These are phyloP conservation scores for Juglanconis sp. DNA, from an alignment of 2,329 filamentous ascomycete species.

Conservation along the genomic window DNA sequence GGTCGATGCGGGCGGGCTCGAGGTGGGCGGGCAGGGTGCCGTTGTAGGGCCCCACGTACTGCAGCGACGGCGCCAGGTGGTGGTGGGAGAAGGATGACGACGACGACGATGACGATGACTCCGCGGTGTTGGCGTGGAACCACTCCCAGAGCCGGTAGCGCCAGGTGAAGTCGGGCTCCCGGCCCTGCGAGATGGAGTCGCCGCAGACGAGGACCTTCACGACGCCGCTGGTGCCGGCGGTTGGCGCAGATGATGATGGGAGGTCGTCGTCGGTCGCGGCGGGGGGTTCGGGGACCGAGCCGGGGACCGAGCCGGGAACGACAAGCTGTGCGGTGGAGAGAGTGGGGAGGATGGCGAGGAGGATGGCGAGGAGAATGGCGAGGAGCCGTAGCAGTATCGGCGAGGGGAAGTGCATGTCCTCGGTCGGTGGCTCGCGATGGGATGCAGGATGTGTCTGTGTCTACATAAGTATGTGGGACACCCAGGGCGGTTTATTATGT, in stretches of 20 bases:
- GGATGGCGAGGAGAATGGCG: background rate
- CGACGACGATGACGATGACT: background rate
- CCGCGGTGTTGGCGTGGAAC: conserved; percentile 27
- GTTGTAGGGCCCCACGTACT: conserved; percentile 35
- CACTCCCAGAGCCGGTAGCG: conserved; percentile 39
- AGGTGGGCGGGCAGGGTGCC: conserved; percentile 25
- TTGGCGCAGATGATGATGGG: background rate
- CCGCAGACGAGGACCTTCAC: conserved; percentile 33
- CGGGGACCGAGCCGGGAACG: background rate
- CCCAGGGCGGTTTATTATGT: too few species aligned
- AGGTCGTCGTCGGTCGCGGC: background rate
- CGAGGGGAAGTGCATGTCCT: too few species aligned
- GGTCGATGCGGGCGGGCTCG: background rate
- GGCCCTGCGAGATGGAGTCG: conserved; percentile 37
- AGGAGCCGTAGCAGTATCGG: too few species aligned
- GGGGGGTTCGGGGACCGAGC: background rate
- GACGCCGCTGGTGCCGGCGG: background rate
- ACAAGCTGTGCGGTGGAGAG: background rate
- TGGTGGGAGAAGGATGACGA: background rate
- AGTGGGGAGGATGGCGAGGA: background rate
- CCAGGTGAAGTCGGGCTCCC: conserved; percentile 41
- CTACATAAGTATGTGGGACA: too few species aligned
- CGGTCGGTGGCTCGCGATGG: background rate
- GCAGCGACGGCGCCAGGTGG: background rate
- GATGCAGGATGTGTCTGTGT: background rate